Evolutionary conservation across 2,329 filamentous ascomycete genomes (phyloP).

Genomic region (Metarhizium humberi): DNA sequence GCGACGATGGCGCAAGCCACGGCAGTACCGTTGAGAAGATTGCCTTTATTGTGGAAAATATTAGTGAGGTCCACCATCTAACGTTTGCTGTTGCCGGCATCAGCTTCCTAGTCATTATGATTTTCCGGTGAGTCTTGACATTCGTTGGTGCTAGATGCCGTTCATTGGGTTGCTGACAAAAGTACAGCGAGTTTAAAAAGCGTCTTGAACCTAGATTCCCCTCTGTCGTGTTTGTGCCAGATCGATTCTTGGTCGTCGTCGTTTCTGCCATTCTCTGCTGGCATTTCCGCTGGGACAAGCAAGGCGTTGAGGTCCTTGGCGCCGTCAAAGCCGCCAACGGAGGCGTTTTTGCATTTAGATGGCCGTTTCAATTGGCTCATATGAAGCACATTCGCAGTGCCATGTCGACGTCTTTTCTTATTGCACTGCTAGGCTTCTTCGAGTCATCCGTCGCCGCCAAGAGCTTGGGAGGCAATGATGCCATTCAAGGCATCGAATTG

Average conservation of each 20-base stretch:
- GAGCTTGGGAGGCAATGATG: slow-evolving; percentile 62
- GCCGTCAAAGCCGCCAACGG: slow-evolving; percentile 66
- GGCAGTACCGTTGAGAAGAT: slow-evolving; percentile 83
- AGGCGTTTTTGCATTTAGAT: slow-evolving; percentile 69
- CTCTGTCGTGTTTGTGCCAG: slow-evolving; percentile 77
- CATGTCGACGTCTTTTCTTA: slow-evolving; percentile 85
- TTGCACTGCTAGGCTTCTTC: slow-evolving; percentile 94
- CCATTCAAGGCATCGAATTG: slow-evolving; percentile 69
- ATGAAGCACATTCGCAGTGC: slow-evolving; percentile 77
- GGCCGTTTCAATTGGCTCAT: slow-evolving; percentile 69
- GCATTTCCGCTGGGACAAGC: slow-evolving; percentile 64
- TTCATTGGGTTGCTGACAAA: neutral
- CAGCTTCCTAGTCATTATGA: slow-evolving; percentile 82
- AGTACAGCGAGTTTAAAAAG: slow-evolving; percentile 65
- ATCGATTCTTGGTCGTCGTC: slow-evolving; percentile 84
- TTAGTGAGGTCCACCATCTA: slow-evolving; percentile 57
- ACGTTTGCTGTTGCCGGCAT: slow-evolving; percentile 69
- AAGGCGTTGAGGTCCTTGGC: slow-evolving; percentile 77
- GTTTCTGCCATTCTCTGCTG: slow-evolving; percentile 74
- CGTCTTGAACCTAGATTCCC: slow-evolving; percentile 71
- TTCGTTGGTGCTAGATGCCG: slow-evolving; percentile 4
- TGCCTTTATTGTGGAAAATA: slow-evolving; percentile 63
- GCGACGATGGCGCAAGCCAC: slow-evolving; percentile 58
- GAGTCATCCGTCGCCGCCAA: slow-evolving; percentile 96
- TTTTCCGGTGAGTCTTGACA: slow-evolving; percentile 57